phyloP scores from a whole-genome alignment of 2,329 filamentous ascomycete species.

The Neofusicoccum cordaticola region DNA sequence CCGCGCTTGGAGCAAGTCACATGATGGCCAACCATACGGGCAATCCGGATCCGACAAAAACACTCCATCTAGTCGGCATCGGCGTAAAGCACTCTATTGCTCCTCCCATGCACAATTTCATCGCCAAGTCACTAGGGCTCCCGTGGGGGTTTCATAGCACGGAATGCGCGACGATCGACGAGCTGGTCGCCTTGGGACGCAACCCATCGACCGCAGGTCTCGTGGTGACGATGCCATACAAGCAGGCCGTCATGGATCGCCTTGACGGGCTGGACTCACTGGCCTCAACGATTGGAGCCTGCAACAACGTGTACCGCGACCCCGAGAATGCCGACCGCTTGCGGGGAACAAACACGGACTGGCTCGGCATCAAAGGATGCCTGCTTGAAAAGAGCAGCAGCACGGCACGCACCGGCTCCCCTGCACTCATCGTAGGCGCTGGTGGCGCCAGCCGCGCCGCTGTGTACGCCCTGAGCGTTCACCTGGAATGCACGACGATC shows the following conservation, averaged over 20 bases:
- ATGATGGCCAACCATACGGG: too few relatives aligned
- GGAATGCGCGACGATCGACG: conserved; percentile 35
- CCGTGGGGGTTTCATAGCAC: conserved; percentile 37
- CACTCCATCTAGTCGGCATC: conserved; percentile 38
- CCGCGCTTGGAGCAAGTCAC: too few relatives aligned
- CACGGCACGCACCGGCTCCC: conserved; percentile 21
- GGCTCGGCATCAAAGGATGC: conserved; percentile 41
- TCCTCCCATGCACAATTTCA: conserved; percentile 40
- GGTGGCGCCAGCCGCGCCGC: conserved; percentile 44
- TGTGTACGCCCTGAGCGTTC: conserved; percentile 29
- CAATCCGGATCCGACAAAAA: too few relatives aligned
- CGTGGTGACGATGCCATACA: conserved; percentile 46
- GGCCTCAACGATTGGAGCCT: conserved; percentile 37
- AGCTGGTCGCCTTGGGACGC: conserved; percentile 30
- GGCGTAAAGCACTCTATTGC: conserved; percentile 44
- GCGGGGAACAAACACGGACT: conserved; percentile 45
- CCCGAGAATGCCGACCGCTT: conserved; percentile 23
- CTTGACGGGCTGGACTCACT: conserved; percentile 40
- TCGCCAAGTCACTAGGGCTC: conserved; percentile 34
- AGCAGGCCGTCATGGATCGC: conserved; percentile 34
- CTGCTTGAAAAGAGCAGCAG: conserved; percentile 23
- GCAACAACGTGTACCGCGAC: conserved; percentile 36
- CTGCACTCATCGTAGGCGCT: conserved; percentile 41
- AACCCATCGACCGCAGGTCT: conserved; percentile 31
- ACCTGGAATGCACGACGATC: background rate